Evolutionary conservation across 768 basidiomycete genomes (phyloP), one percentile per base, ranked within the genome.

Genomic region (Mycena maculata): DNA sequence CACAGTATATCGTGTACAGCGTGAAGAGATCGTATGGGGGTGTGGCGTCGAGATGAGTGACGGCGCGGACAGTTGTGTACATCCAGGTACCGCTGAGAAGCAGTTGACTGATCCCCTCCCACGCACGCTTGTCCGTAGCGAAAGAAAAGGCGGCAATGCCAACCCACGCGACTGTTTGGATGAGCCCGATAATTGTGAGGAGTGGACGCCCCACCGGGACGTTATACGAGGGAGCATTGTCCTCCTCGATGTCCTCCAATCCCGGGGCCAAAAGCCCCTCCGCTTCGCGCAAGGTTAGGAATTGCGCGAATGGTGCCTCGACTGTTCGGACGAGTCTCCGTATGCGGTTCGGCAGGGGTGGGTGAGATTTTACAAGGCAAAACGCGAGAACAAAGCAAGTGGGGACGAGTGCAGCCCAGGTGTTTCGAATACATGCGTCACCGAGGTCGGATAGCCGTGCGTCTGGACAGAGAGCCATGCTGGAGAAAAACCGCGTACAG

Each of bases 21-120:
- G 77, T 71, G 75, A 93, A 87, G 16, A 94, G 77, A 71, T 91
- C 92, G 68, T 79, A 84, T 13, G 90, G 90, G 0, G 85, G 83
- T 0, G 90, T 94, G 0, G 85, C 76, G 13, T 80, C 78, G 0
- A 88, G 86, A 44, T 79, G 80, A 22, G 83, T 72, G 10, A 88
- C 78, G 0, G 90, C 87, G 58, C 88, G 86, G n/a, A 83, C 69
- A n/a, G 86, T 41, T 0, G 90, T 87, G 71, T 92, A 93, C 31
- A 91, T 74, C 93, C 93, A 94, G 2, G 87, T 79, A 0, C 77
- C 67, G 0, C 87, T 86, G 20, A 86, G 71, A 27, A 90, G 73
- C 44, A 90, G 76, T 0, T 84, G 77, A 9, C 79, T 78, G 4
- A 83, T 55, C 16, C 77, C 81, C 18, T 54, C 65, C 80, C 84